A percentile compares a stretch with the other conserved stretches of the same genome.
These are phyloP conservation scores for Scenedesmus sp. DNA, from an alignment of 163 green algal species.

Conservation along the genomic window DNA sequence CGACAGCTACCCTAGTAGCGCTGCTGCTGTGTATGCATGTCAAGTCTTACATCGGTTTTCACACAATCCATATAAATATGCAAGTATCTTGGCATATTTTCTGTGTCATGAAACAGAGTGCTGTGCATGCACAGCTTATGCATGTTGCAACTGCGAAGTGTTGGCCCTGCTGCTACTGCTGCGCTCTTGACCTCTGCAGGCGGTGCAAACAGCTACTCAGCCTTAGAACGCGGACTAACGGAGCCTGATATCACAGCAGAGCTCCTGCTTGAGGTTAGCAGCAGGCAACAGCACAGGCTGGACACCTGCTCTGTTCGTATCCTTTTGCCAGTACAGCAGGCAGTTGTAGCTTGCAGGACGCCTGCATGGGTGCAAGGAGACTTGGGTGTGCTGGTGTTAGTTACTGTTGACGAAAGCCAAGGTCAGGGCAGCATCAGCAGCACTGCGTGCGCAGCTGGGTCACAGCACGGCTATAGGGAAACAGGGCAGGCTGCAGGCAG, in stretches of 20 bases:
- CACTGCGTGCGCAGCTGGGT: too few species aligned
- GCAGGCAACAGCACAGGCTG: background rate
- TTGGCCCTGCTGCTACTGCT: background rate
- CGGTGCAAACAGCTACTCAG: background rate
- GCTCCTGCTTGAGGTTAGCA: background rate
- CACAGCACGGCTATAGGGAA: too few species aligned
- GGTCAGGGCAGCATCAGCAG: too few species aligned
- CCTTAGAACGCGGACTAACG: background rate
- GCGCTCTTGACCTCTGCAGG: background rate
- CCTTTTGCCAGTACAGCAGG: too few species aligned
- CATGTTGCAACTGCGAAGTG: background rate
- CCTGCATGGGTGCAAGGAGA: too few species aligned
- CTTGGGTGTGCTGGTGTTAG: too few species aligned
- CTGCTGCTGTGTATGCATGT: background rate
- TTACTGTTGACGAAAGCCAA: too few species aligned
- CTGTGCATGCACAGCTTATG: background rate
- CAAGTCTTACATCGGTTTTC: background rate
- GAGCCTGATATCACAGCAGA: background rate
- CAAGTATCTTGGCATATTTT: background rate
- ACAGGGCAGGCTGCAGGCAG: too few species aligned
- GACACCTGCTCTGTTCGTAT: background rate
- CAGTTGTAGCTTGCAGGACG: background rate
- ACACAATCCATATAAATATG: too few species aligned
- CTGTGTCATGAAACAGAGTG: too few species aligned
- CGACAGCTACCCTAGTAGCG: background rate